These are phyloP conservation scores for Strobilomyces echinocephalus DNA, from an alignment of 768 basidiomycete genomes.

Conservation along the genomic window DNA sequence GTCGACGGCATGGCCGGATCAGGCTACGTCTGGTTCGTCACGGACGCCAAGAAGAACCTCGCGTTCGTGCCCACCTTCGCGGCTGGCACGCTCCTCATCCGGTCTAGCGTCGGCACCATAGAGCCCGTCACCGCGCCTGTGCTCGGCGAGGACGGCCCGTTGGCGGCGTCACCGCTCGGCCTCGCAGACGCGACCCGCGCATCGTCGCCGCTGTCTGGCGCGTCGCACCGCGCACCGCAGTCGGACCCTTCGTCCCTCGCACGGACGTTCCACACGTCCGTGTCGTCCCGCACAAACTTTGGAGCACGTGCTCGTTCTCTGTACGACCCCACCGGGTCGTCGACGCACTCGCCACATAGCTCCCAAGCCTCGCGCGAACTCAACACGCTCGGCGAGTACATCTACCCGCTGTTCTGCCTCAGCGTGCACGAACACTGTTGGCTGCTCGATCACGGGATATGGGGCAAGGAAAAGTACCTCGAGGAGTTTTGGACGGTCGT, in stretches of 20 bases:
- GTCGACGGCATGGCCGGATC: conserved; percentile 73
- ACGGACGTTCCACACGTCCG: conserved; percentile 28
- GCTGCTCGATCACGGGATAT: conserved; percentile 84
- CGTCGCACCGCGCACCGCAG: conserved; percentile 29
- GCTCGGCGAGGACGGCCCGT: conserved; percentile 24
- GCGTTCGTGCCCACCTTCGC: conserved; percentile 86
- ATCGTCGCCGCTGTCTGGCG: conserved; percentile 43
- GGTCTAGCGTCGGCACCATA: conserved; percentile 43
- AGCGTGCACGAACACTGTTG: conserved; percentile 84
- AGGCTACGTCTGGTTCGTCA: conserved; percentile 88
- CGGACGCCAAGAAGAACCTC: conserved; percentile 53
- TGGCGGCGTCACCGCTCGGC: neutral
- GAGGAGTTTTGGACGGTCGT: conserved; percentile 79
- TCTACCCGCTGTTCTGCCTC: conserved; percentile 75
- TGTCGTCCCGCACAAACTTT: conserved; percentile 2
- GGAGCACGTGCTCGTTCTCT: conserved; percentile 23
- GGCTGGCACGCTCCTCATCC: conserved; percentile 80
- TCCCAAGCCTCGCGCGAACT: conserved; percentile 24
- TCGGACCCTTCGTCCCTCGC: conserved; percentile 27
- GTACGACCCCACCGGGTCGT: conserved; percentile 17
- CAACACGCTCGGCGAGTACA: conserved; percentile 41
- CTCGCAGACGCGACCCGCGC: conserved; percentile 16
- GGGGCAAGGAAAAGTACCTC: conserved; percentile 87
- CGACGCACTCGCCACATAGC: neutral
- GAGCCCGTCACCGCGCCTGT: conserved; percentile 24